Evolutionary conservation across 805 yeast genomes (phyloP).

Genomic region (Candida easanensis): DNA sequence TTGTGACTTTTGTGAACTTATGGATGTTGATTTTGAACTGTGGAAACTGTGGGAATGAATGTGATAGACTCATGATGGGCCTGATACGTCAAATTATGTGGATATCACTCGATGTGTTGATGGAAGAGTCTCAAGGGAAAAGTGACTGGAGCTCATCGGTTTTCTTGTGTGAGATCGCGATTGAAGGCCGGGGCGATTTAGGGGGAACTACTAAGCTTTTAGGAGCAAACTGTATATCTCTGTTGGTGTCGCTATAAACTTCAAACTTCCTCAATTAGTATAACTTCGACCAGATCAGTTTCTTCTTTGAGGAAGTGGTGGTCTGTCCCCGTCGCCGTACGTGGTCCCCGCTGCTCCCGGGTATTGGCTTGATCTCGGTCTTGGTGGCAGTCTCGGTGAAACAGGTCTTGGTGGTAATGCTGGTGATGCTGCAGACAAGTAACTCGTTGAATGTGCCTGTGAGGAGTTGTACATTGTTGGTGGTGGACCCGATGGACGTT

Average conservation of each 20-base stretch:
- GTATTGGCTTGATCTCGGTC: conserved; percentile 9
- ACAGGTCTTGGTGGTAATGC: conserved; percentile 11
- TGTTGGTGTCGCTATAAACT: too few species aligned
- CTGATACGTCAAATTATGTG: not conserved
- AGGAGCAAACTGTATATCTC: too few species aligned
- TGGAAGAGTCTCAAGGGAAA: not conserved
- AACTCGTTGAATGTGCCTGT: not conserved
- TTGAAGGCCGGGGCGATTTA: too few species aligned
- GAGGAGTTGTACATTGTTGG: conserved; percentile 3
- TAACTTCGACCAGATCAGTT: too few species aligned
- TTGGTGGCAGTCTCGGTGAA: conserved; percentile 14
- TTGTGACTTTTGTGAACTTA: conserved; percentile 45
- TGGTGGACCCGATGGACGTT: conserved; percentile 9
- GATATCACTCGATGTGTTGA: not conserved
- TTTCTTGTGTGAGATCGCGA: not conserved
- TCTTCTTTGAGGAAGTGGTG: conserved; percentile 14
- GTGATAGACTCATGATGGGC: conserved; percentile 2
- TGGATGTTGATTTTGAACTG: conserved; percentile 36
- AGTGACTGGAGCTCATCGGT: not conserved
- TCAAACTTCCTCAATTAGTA: too few species aligned
- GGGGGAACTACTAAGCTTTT: too few species aligned
- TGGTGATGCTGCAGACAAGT: not conserved
- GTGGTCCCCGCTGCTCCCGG: conserved; percentile 18
- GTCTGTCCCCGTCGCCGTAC: conserved; percentile 5
- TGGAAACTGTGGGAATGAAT: conserved; percentile 47